Evolutionary conservation across 2,329 filamentous ascomycete species (phyloP).

Genomic region (Sarocladium oryzae): DNA sequence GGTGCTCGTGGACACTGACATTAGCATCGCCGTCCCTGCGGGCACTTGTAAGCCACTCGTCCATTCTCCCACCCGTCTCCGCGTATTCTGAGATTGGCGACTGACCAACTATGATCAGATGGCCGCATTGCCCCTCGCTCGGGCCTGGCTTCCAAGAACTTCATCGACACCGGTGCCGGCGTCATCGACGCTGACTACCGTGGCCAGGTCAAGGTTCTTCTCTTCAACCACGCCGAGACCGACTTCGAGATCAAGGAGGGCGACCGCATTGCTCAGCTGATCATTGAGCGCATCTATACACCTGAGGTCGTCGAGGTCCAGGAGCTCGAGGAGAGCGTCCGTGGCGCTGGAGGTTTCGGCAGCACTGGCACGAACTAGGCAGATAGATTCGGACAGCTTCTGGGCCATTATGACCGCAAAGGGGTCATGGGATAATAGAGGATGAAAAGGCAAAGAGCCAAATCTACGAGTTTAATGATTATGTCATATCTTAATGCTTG

Average conservation of each 20-base stretch:
- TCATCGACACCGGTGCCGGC: conserved; percentile 91
- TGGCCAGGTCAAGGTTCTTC: conserved; percentile 84
- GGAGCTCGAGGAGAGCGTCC: conserved; percentile 81
- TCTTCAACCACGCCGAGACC: conserved; percentile 83
- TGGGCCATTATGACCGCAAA: neutral
- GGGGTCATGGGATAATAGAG: neutral
- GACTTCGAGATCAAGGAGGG: conserved; percentile 80
- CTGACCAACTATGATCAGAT: conserved; percentile 42
- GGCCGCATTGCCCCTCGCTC: conserved; percentile 85
- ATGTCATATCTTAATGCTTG: neutral
- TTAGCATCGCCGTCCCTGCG: conserved; percentile 82
- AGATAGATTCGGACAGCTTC: neutral
- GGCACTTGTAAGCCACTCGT: conserved; percentile 68
- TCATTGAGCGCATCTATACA: conserved; percentile 90
- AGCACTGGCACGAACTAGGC: conserved; percentile 57
- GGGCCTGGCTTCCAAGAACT: conserved; percentile 88
- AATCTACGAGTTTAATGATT: conserved; percentile 1
- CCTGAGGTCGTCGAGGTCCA: conserved; percentile 87
- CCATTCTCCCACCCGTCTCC: neutral
- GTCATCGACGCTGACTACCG: conserved; percentile 98
- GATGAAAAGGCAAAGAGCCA: neutral
- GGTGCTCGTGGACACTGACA: conserved; percentile 81
- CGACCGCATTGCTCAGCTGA: conserved; percentile 87
- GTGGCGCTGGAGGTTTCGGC: conserved; percentile 86
- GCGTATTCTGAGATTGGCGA: neutral